Base-by-base conservation (phyloP, 2,329 filamentous ascomycete species). In the Colletotrichum siamense region DNA sequence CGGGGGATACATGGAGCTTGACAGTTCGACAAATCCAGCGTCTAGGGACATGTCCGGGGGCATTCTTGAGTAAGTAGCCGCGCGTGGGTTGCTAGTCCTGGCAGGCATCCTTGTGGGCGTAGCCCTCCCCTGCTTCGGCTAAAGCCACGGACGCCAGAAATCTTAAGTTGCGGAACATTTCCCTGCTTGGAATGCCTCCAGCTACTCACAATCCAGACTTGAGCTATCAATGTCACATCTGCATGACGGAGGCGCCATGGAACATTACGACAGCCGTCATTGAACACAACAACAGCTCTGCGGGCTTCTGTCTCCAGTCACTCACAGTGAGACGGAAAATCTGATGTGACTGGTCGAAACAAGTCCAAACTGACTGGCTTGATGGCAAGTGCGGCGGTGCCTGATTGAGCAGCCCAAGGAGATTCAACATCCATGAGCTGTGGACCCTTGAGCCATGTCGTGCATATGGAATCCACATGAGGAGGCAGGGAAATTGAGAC, bases 281-380 rank as follows among this genome's bases (percentile, higher is more conserved):
- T 39, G 36, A 39, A 39, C 36, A 39, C 36, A 39, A 8, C 36
- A 39, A 18, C 36, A 39, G 15, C 36, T 18, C 36, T 39, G 36
- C 0, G 8, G 36, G 36, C 36, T 8, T 39, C 36, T 39, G 36
- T 39, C 15, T 39, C 15, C 0, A 8, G 36, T 4, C 15, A 39
- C 36, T 39, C 36, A 39, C 8, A 0, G 0, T 39, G 15, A 5
- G 36, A 5, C 15, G 15, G 0, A 39, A 0, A 0, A 8, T 39
- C 36, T 39, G 36, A 39, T 5, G 36, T 1, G 8, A 18, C 39
- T 44, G 36, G 36, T 2, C 36, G 8, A 44, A 18, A 18, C 8
- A 44, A 44, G 16, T 18, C 36, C 16, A 10, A 18, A 44, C 16
- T 18, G 36, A 10, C 8, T 44, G 5, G 39, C 9, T 44, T 44